phyloP scores from a whole-genome alignment of 2,329 filamentous ascomycete genomes.

The Gnomoniopsis sp. region DNA sequence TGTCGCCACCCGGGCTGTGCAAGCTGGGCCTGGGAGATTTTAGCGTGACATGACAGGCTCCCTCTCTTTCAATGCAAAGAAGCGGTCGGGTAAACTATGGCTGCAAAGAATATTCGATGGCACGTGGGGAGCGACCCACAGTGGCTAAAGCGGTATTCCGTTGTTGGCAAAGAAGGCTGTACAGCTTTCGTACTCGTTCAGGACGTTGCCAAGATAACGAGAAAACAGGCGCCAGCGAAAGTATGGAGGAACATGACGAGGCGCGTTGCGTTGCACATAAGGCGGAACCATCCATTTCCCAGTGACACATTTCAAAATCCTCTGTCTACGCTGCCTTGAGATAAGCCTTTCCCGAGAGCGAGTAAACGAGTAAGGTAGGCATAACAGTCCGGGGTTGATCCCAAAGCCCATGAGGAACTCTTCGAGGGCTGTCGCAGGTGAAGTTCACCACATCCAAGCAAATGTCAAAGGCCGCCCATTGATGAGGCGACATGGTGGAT shows the following conservation, averaged over 20 bases:
- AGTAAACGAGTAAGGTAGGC: background rate
- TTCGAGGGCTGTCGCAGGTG: background rate
- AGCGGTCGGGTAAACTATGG: background rate
- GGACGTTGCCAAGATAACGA: background rate
- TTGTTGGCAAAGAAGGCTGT: background rate
- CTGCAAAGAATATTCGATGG: background rate
- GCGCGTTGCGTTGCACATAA: conserved; percentile 9
- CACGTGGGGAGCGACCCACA: too few species aligned
- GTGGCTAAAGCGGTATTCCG: too few species aligned
- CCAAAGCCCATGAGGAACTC: too few species aligned
- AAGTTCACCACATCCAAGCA: background rate
- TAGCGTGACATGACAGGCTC: background rate
- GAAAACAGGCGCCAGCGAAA: background rate
- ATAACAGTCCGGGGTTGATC: background rate
- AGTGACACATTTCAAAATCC: background rate
- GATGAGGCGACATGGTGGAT: too few species aligned
- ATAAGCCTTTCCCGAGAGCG: background rate
- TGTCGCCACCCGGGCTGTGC: background rate
- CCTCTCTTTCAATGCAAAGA: background rate
- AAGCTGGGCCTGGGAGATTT: conserved; percentile 2
- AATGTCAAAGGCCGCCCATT: background rate
- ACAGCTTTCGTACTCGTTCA: background rate
- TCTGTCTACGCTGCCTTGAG: background rate
- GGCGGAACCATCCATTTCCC: background rate
- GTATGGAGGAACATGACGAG: conserved; percentile 3